Evolutionary conservation across 2,329 filamentous ascomycete genomes (phyloP), one percentile per base, ranked within the genome.

Genomic region (Colletotrichum simmondsii): DNA sequence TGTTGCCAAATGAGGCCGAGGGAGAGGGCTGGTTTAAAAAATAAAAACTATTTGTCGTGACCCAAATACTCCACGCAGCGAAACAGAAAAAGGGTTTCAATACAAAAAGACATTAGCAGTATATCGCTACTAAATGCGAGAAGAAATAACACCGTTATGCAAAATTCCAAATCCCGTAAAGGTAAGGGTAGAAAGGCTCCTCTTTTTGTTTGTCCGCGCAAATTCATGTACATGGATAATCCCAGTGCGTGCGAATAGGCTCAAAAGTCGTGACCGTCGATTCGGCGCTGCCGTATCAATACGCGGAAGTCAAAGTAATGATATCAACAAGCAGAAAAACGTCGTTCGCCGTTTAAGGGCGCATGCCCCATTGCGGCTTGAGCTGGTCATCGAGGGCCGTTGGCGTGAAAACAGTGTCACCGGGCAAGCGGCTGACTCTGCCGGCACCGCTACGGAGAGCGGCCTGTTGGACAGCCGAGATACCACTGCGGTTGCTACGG

Each of bases 381-480:
- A 92, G 84, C 76, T 86, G 85, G 75, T 91, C 83, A 70, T 85
- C 83, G 80, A 96, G 82, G 69, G 94, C 90, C 42, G 93, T 90
- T 78, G 88, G 88, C 4, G 94, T 95, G 75, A 95, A 95, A 71
- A 97, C 94, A 56, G 92, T 90, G 76, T 95, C 94, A 71, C 91
- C 92, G 0, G 95, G 95, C 73, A 98, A 89, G 62, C 94, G 92
- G 80, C 94, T 97, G 75, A 98, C 91, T 75, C 95, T 93, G 78
- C 97, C 96, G 58, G 95, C 95, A 75, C 95, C 95, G 70, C 86
- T 89, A 75, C 95, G 93, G 77, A 98, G 92, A 77, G 94, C 93
- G 73, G 91, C 86, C 64, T 91, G 84, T 79, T 95, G 90, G 64
- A 88, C 84, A 4, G 90, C 87, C 5, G 94, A 97, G 77, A 97